A percentile compares a stretch with the other conserved stretches of the same genome.
Evolutionary conservation across 257 asterid genomes (phyloP).

Genomic region (Solanum virginianum): DNA sequence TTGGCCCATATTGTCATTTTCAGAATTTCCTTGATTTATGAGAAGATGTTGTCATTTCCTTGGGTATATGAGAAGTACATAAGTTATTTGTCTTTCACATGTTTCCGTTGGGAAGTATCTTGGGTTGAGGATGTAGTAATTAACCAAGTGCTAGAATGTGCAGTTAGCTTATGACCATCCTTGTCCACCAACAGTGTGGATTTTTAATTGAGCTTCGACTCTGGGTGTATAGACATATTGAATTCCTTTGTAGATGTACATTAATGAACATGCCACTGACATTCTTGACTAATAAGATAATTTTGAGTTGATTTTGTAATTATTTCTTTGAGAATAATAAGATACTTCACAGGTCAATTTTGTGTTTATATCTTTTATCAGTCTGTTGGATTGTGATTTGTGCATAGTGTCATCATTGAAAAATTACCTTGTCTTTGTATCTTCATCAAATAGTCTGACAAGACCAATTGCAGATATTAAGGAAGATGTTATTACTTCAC

Average conservation of each 20-base stretch:
- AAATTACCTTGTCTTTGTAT: background rate
- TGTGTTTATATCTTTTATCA: background rate
- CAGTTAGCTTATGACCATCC: background rate
- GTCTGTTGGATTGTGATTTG: background rate
- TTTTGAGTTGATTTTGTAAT: background rate
- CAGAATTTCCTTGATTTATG: background rate
- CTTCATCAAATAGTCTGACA: background rate
- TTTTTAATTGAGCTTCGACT: background rate
- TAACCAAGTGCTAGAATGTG: background rate
- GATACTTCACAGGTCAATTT: background rate
- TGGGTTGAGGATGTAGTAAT: background rate
- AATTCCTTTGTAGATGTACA: background rate
- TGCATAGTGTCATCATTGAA: background rate
- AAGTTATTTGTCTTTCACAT: background rate
- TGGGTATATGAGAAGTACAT: background rate
- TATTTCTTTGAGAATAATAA: background rate
- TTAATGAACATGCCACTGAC: background rate
- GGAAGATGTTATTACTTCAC: constrained; percentile 66
- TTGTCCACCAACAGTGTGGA: background rate
- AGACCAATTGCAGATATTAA: constrained; percentile 46
- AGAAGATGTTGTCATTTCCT: background rate
- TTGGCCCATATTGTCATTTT: background rate
- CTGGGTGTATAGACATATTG: background rate
- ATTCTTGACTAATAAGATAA: background rate
- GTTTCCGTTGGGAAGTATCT: background rate